Conservation (phyloP, 768 basidiomycete genomes). For the Pisolithus albus region DNA sequence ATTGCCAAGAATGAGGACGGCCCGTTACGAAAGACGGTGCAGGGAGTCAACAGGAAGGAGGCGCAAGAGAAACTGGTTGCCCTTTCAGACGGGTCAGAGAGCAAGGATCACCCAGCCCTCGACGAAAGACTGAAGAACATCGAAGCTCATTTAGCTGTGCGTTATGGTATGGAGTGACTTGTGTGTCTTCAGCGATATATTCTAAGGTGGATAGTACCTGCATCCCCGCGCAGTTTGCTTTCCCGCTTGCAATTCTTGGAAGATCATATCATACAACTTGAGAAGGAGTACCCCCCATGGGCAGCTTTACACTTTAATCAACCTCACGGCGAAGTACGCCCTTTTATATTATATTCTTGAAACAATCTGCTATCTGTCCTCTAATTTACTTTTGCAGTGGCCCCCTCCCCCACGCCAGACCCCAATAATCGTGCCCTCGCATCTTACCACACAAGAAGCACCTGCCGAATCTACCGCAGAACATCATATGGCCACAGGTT, state of each 20-base stretch:
- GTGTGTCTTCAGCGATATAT: background rate
- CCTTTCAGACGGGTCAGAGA: conserved; percentile 26
- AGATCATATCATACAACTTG: conserved; percentile 68
- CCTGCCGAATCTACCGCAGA: conserved; percentile 10
- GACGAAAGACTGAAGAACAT: conserved; percentile 60
- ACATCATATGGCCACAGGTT: conserved; percentile 2
- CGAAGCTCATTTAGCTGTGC: conserved; percentile 65
- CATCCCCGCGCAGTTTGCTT: conserved; percentile 56
- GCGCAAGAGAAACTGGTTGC: conserved; percentile 6
- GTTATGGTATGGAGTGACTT: conserved; percentile 51
- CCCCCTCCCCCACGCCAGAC: conserved; percentile 74
- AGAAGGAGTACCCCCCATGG: conserved; percentile 84
- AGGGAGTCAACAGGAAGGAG: conserved; percentile 18
- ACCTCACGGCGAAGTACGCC: conserved; percentile 68
- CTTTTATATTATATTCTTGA: background rate
- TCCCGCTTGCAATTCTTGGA: conserved; percentile 65
- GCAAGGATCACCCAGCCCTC: conserved; percentile 50
- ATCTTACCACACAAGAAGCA: conserved; percentile 38
- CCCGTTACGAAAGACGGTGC: conserved; percentile 56
- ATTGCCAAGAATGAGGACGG: conserved; percentile 82
- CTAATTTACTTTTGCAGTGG: conserved; percentile 45
- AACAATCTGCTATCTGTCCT: background rate
- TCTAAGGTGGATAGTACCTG: conserved; percentile 49
- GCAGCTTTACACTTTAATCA: conserved; percentile 86
- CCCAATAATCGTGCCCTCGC: conserved; percentile 71